These are phyloP conservation scores for Citrus mangshanensis DNA, from an alignment of 345 rosid species.

Conservation along the genomic window DNA sequence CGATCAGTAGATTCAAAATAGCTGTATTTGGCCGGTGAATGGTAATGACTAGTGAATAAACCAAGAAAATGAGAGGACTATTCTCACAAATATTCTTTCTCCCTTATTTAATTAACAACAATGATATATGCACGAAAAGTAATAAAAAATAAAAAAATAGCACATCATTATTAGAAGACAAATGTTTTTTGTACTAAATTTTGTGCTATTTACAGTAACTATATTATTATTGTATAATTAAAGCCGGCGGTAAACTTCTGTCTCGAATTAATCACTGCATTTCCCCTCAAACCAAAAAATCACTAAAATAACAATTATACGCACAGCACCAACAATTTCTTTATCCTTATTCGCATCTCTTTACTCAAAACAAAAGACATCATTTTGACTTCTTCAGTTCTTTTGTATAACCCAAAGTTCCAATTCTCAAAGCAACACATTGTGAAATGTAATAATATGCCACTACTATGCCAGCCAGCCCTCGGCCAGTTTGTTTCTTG, in stretches of 20 bases:
- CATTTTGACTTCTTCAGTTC: background rate
- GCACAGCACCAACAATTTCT: background rate
- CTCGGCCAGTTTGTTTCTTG: background rate
- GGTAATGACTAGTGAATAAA: too few species aligned
- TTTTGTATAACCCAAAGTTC: background rate
- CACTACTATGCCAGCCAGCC: background rate
- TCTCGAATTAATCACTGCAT: background rate
- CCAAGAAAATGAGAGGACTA: too few species aligned
- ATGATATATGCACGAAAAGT: too few species aligned
- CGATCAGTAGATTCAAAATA: too few species aligned
- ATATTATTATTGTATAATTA: too few species aligned
- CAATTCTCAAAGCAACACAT: background rate
- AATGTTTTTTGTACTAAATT: too few species aligned
- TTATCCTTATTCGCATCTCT: background rate
- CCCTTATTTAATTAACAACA: too few species aligned
- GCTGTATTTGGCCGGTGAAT: too few species aligned
- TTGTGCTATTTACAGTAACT: too few species aligned
- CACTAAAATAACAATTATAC: background rate
- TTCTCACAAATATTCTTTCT: too few species aligned
- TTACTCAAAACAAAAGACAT: background rate
- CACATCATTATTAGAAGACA: too few species aligned
- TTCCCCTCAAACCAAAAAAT: background rate
- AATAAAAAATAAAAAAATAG: too few species aligned
- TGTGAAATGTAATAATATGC: background rate
- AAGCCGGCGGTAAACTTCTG: background rate